Base-by-base conservation (phyloP, 805 yeast species). In the Candida koratica region DNA sequence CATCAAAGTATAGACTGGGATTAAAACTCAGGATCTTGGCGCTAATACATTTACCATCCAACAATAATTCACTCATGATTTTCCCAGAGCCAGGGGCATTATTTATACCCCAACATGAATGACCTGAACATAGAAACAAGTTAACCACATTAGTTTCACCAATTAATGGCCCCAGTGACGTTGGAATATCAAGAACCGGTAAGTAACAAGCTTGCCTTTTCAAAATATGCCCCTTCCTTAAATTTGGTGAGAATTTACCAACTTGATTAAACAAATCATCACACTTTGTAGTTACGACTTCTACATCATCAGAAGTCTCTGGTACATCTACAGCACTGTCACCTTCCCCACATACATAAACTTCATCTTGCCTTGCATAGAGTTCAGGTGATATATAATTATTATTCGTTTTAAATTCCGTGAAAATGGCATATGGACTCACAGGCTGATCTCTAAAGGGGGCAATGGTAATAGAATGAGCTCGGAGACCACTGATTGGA, bases 31-130 rank as follows among this genome's bases (percentile, higher is more conserved):
- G 71, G 18, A 89, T 76, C 54, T 84, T 86, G 17, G 96, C 93
- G 41, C 86, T 75, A 24, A 61, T 69, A 6, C 83, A 82, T 45
- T 75, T 77, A 9, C 97, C 97, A 34, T 90, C 97, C 29, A 90
- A 58, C 30, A 90, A 58, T 37, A 90, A 52, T 61, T 90, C 97
- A 45, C 95, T 79, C 80, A 90, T 73, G 25, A 93, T 72, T 53
- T 86, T 79, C n/a, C 98, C 98, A 0, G 97, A 89, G 4, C 84
- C 97, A 1, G 97, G 97, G 0, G 96, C 96, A 59, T 93, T 90
- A 63, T 90, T 93, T 44, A 90, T 93, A 15, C 98, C 98, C 98
- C 98, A 90, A 62, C 97, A 93, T 11, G 96, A 84, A 60, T 90
- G 98, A 0, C 97, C 98, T 11, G 90, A 77, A 2, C 96, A 96